A percentile compares a stretch with the other conserved stretches of the same genome.
Conservation (phyloP, 345 rosid genomes). For the Euphorbia pulcherrima region DNA sequence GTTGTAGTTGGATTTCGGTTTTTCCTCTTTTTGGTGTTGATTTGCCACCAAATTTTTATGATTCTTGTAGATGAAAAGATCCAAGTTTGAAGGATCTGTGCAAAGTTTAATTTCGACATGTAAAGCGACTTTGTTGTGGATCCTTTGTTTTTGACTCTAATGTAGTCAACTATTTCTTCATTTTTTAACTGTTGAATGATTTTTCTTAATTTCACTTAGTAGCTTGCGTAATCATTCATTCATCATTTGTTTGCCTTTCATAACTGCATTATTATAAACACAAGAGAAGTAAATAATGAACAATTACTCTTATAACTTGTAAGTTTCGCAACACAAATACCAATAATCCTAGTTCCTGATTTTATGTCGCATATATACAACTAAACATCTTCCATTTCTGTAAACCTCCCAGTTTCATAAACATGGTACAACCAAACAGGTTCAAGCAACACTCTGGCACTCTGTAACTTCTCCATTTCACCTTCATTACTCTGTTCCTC, state of each 20-base stretch:
- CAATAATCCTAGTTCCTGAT: too few species aligned
- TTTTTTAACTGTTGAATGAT: neutral
- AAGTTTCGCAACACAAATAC: too few species aligned
- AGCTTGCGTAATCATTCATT: neutral
- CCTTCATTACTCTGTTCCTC: conserved; percentile 46
- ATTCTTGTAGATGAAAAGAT: conserved; percentile 9
- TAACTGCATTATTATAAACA: too few species aligned
- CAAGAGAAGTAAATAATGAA: too few species aligned
- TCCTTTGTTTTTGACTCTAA: neutral
- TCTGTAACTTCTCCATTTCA: conserved; percentile 31
- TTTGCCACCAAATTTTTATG: neutral
- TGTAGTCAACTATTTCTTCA: neutral
- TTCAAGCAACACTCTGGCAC: conserved; percentile 58
- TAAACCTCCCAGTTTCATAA: conserved; percentile 68
- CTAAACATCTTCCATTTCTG: conserved; percentile 35
- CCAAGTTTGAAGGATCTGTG: neutral
- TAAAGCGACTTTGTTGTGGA: neutral
- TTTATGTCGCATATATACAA: too few species aligned
- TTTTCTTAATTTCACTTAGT: neutral
- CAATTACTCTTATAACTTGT: too few species aligned
- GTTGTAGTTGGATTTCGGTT: neutral
- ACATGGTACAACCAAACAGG: conserved; percentile 84
- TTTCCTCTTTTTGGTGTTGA: conserved; percentile 1
- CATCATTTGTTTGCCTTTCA: too few species aligned
- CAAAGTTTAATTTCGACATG: neutral